These are phyloP conservation scores for Amaranthus palmeri DNA, from an alignment of 148 eudicot genomes.

Conservation along the genomic window DNA sequence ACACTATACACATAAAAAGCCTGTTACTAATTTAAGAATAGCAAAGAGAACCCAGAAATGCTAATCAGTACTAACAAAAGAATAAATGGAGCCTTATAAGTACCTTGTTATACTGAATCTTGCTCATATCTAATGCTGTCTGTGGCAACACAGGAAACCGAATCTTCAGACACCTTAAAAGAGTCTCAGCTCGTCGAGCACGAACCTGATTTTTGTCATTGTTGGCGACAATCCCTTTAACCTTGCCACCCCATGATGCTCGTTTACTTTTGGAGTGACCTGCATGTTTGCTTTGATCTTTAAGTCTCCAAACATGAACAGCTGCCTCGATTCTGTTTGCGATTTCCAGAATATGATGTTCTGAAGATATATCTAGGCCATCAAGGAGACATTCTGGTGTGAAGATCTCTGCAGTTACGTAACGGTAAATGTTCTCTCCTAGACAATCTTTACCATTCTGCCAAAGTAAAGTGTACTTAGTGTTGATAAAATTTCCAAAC, in stretches of 20 bases:
- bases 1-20: no score
- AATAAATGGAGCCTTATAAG: background rate
- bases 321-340: constrained; percentile 92
- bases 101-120: constrained; percentile 94
- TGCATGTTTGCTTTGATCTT: constrained; percentile 46
- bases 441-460: constrained; percentile 87
- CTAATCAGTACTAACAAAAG: background rate
- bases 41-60: background rate
- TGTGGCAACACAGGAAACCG: constrained; percentile 93
- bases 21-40: no score
- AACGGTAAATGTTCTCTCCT: constrained; percentile 81
- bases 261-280: constrained; percentile 43
- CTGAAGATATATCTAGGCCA: constrained; percentile 77
- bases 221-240: constrained; percentile 66
- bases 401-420: constrained; percentile 71
- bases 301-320: constrained; percentile 79
- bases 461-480: constrained; percentile 14
- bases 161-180: constrained; percentile 57
- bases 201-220: constrained; percentile 62
- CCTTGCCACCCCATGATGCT: constrained; percentile 78
- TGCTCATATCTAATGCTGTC: constrained; percentile 87
- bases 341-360: constrained; percentile 77
- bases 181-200: constrained; percentile 68
- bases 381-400: constrained; percentile 79
- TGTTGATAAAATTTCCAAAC: background rate